phyloP scores from a whole-genome alignment of 2,329 filamentous ascomycete species.

The Tolypocladium tropicale region DNA sequence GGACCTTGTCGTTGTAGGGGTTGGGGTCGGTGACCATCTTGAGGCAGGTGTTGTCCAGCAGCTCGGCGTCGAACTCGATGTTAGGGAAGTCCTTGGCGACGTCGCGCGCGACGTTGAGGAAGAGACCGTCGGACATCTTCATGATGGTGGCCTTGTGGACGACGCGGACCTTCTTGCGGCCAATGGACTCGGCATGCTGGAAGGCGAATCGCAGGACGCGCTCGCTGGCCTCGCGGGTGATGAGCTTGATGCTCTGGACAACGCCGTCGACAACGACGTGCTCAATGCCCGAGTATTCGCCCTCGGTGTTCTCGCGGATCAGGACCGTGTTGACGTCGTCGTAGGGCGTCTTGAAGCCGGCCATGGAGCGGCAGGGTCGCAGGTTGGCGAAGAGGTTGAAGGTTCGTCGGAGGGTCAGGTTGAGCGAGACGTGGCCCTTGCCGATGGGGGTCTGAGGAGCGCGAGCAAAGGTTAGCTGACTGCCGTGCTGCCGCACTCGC shows the following conservation, averaged over 20 bases:
- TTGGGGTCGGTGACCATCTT: conserved; percentile 96
- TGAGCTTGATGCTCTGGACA: conserved; percentile 99
- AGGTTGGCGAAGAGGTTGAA: conserved; percentile 99
- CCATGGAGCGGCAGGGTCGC: conserved; percentile 92
- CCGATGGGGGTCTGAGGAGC: conserved; percentile 71
- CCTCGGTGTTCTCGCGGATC: conserved; percentile 99
- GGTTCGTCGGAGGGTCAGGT: conserved; percentile 94
- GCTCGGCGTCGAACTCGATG: conserved; percentile 94
- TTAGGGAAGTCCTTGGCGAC: conserved; percentile 91
- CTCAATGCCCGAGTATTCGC: conserved; percentile 98
- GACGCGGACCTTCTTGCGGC: conserved; percentile 91
- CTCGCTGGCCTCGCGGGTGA: conserved; percentile 89
- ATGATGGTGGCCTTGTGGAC: conserved; percentile 99
- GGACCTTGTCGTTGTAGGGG: conserved; percentile 98
- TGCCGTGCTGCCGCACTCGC: neutral
- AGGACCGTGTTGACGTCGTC: conserved; percentile 94
- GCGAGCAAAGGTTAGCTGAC: neutral
- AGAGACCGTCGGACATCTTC: conserved; percentile 99
- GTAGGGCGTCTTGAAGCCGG: conserved; percentile 97
- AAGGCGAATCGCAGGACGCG: conserved; percentile 95
- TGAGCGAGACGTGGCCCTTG: conserved; percentile 98
- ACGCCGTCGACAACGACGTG: conserved; percentile 96
- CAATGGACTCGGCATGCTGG: conserved; percentile 90
- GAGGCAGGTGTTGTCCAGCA: conserved; percentile 98
- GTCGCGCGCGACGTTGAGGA: conserved; percentile 76